Base-by-base conservation (phyloP, 331 rosid genomes). In the Stylosanthes scabra region DNA sequence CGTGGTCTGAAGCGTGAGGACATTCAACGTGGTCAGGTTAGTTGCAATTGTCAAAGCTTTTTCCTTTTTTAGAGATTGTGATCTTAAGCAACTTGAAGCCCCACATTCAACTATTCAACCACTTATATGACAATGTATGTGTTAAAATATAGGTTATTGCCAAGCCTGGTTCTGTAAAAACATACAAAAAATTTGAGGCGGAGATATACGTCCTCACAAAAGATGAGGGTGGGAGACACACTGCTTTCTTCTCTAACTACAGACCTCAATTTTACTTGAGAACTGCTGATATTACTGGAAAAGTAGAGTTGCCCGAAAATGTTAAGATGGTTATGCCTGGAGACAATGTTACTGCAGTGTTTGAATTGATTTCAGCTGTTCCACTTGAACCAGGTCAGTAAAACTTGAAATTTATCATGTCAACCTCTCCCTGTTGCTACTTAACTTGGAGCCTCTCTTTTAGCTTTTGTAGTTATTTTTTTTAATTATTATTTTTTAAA, bases 251-350 rank as follows among this genome's bases (percentile, higher is more conserved):
- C 82, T 94, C 99, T 61, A 94, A 94, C 88, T 94, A 94, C 66
- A 88, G 72, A 76, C 97, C 98, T 84, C 98, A 90, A 76, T 91
- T 94, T 86, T 94, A 94, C 70, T 3, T 94, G 97, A 88, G 99
- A 80, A 94, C 99, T 47, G 99, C 99, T 59, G 97, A 94, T 84
- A 66, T 94, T 72, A 94, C 97, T 44, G 99, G 99, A 74, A 91
- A 84, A 78, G 91, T 94, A 61, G 99, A 91, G 80, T 82, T 94
- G 86, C 97, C 97, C 2, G 93, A 88, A 77, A 84, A 87, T 68
- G 88, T 91, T 67, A 91, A 91, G 78, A 94, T 94, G 99, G 99
- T 94, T 82, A 89, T 94, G 97, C 99, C 99, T 37, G 99, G 99
- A 40, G 99, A 94, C 85, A 94, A 94, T 0, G 97, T 94, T 59